phyloP scores from a whole-genome alignment of 2,329 filamentous ascomycete species.

The Neopestalotiopsis clavispora region DNA sequence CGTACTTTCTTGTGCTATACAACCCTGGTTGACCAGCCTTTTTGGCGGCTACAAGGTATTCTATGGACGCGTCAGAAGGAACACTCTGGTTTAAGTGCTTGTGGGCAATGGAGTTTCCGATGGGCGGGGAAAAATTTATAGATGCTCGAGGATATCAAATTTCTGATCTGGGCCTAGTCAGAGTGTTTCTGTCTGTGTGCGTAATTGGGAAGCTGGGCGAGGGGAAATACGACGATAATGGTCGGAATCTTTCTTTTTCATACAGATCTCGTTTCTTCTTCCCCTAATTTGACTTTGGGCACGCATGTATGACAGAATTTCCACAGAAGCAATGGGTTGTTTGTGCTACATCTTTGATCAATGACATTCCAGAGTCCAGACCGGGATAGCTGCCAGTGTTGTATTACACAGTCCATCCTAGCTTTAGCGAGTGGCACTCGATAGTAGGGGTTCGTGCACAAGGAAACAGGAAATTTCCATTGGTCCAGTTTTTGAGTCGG shows the following conservation, averaged over 20 bases:
- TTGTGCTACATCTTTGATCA: neutral
- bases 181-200: too few relatives aligned
- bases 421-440: neutral
- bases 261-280: too few relatives aligned
- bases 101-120: neutral
- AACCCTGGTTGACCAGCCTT: neutral
- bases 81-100: neutral
- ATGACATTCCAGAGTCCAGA: neutral
- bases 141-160: too few relatives aligned
- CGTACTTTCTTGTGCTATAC: neutral
- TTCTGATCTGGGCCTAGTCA: too few relatives aligned
- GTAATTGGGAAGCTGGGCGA: too few relatives aligned
- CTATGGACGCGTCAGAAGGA: neutral
- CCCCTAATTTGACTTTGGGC: too few relatives aligned
- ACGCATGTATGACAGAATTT: neutral
- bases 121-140: neutral
- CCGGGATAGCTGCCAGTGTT: neutral
- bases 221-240: too few relatives aligned
- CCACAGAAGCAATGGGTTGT: neutral
- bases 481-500: conserved; percentile 6
- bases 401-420: neutral
- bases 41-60: neutral
- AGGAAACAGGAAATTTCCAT: neutral
- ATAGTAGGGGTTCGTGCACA: conserved; percentile 16
- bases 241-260: too few relatives aligned